Percentiles rank a stretch among this genome's conserved stretches.
phyloP scores from a whole-genome alignment of 2,329 filamentous ascomycete genomes.

The Neoscytalidium dimidiatum region DNA sequence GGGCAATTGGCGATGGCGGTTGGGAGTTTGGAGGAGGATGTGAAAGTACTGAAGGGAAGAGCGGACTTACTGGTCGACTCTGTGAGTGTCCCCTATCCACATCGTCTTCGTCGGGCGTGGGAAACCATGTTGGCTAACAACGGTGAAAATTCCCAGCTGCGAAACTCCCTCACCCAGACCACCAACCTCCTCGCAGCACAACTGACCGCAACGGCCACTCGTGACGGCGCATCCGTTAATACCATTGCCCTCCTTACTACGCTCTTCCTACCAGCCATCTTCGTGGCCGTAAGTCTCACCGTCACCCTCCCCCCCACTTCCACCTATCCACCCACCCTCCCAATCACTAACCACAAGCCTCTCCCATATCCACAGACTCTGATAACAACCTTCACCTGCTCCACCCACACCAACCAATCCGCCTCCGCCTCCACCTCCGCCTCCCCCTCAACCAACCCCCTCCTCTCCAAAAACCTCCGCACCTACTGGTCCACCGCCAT shows the following conservation, averaged over 20 bases:
- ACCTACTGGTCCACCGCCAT: constrained; percentile 15
- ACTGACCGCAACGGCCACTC: constrained; percentile 26
- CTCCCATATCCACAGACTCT: neutral
- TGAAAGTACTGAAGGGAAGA: neutral
- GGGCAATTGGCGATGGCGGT: neutral
- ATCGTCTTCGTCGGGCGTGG: neutral
- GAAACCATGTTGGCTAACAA: too few relatives aligned
- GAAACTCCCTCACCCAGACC: neutral
- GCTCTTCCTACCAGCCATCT: constrained; percentile 44
- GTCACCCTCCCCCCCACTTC: neutral
- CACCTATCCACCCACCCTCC: neutral
- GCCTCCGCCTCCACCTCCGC: neutral
- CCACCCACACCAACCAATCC: neutral
- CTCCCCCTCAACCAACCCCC: neutral
- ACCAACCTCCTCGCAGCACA: constrained; percentile 14
- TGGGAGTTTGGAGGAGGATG: neutral
- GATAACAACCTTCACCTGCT: constrained; percentile 9
- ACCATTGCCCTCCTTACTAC: constrained; percentile 44
- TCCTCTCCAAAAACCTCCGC: constrained; percentile 9
- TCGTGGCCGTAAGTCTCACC: constrained; percentile 35
- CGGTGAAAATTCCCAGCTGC: too few relatives aligned
- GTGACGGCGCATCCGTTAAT: constrained; percentile 41
- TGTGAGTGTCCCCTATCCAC: neutral
- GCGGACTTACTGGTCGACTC: neutral
- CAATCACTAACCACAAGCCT: neutral